A percentile compares a stretch with the other conserved stretches of the same genome.
These are phyloP conservation scores for Papiliotrema flavescens DNA, from an alignment of 1,284 basidiomycete species.

Conservation along the genomic window DNA sequence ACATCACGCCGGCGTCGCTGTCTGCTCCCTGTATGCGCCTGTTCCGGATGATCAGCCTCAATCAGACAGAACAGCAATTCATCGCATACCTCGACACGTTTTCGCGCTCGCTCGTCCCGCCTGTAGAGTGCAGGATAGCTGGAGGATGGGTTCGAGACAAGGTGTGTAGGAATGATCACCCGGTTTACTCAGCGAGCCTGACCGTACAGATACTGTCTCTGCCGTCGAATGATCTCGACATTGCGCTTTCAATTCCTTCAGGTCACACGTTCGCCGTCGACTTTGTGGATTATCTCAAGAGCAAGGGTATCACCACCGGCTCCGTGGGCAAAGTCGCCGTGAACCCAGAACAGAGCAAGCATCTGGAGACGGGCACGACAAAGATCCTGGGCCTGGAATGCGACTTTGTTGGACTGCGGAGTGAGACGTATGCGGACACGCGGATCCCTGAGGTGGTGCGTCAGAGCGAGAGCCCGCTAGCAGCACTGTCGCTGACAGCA, in stretches of 20 bases:
- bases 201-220: conserved; percentile 68
- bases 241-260: conserved; percentile 85
- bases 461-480: conserved; percentile 8
- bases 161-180: conserved; percentile 53
- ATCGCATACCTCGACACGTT: conserved; percentile 42
- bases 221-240: conserved; percentile 88
- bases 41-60: conserved; percentile 17
- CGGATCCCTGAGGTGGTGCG: conserved; percentile 85
- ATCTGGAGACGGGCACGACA: conserved; percentile 93
- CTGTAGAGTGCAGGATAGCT: conserved; percentile 75
- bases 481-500: conserved; percentile 41
- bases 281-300: conserved; percentile 65
- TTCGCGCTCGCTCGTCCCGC: conserved; percentile 24
- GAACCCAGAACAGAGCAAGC: conserved; percentile 97
- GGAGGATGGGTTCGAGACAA: conserved; percentile 99
- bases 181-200: conserved; percentile 1
- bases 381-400: conserved; percentile 77
- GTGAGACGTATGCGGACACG: conserved; percentile 86
- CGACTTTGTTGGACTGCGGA: conserved; percentile 92
- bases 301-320: conserved; percentile 58
- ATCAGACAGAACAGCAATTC: conserved; percentile 36
- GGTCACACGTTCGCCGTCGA: conserved; percentile 83
- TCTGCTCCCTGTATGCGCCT: not conserved
- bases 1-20: conserved; percentile 4
- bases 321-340: conserved; percentile 75